Conservation (phyloP, 2,329 filamentous ascomycete genomes). For the Akanthomyces muscarius region DNA sequence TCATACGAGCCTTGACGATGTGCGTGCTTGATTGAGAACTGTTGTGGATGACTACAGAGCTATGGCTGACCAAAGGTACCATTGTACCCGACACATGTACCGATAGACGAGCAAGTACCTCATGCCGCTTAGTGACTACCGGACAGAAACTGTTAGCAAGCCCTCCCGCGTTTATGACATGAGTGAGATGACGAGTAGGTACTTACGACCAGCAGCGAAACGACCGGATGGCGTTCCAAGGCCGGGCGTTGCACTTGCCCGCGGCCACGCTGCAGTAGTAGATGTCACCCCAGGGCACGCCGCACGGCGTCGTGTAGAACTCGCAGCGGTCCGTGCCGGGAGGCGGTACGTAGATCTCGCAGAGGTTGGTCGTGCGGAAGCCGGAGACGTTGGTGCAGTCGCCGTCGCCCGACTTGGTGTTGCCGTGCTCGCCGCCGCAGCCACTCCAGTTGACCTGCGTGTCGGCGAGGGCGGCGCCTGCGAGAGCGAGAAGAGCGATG, state of each 20-base stretch:
- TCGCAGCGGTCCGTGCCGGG: constrained; percentile 12
- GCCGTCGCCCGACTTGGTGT: neutral
- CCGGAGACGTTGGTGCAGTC: constrained; percentile 5
- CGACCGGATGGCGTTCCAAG: neutral
- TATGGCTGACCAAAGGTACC: neutral
- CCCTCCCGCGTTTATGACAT: too few relatives aligned
- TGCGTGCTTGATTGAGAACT: neutral
- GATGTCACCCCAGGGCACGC: neutral
- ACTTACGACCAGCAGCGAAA: constrained; percentile 5
- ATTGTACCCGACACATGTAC: too few relatives aligned
- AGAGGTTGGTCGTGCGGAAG: neutral
- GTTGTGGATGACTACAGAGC: too few relatives aligned
- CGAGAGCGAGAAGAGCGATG: neutral
- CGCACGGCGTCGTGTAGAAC: constrained; percentile 8
- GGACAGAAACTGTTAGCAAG: neutral
- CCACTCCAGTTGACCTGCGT: neutral
- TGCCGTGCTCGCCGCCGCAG: neutral
- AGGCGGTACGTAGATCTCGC: neutral
- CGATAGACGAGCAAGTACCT: too few relatives aligned
- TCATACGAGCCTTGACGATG: neutral
- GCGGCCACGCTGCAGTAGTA: constrained; percentile 6
- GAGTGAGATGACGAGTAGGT: too few relatives aligned
- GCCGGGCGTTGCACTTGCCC: constrained; percentile 1
- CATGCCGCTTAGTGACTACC: too few relatives aligned
- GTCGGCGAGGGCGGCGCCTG: neutral